These are phyloP conservation scores for Candida methanosorbosa DNA, from an alignment of 805 yeast genomes.

Conservation along the genomic window DNA sequence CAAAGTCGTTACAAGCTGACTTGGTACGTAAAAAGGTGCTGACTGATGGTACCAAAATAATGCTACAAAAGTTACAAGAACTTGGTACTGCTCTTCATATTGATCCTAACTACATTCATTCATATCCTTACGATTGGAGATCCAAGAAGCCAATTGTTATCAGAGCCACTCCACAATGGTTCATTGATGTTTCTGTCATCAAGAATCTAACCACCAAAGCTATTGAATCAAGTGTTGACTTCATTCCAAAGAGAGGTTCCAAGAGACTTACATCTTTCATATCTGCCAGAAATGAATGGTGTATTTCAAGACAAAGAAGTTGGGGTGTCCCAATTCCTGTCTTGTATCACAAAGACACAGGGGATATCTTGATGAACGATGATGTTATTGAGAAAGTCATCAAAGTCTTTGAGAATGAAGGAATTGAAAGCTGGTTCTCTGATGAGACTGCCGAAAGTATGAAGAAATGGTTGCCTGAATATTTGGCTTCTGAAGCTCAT, in stretches of 20 bases:
- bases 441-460: conserved; percentile 25
- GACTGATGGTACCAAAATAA: conserved; percentile 41
- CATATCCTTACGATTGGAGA: conserved; percentile 97
- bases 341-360: conserved; percentile 50
- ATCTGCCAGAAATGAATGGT: conserved; percentile 84
- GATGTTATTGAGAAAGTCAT: conserved; percentile 53
- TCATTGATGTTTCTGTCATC: conserved; percentile 73
- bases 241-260: conserved; percentile 66
- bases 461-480: conserved; percentile 65
- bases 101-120: conserved; percentile 54
- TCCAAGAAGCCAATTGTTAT: conserved; percentile 92
- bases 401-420: conserved; percentile 41
- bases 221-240: conserved; percentile 47
- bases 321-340: conserved; percentile 99
- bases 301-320: conserved; percentile 88
- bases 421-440: conserved; percentile 78
- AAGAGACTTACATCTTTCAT: conserved; percentile 68
- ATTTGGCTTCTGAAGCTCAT: conserved; percentile 30
- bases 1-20: conserved; percentile 27
- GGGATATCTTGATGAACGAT: conserved; percentile 53
- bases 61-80: conserved; percentile 35
- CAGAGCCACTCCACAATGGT: conserved; percentile 96
- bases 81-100: conserved; percentile 38
- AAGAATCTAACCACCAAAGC: conserved; percentile 55
- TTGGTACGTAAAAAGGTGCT: conserved; percentile 55